A percentile compares a stretch with the other conserved stretches of the same genome.
Conservation (phyloP, 106 monocot genomes). For the Triglochin maritima region DNA sequence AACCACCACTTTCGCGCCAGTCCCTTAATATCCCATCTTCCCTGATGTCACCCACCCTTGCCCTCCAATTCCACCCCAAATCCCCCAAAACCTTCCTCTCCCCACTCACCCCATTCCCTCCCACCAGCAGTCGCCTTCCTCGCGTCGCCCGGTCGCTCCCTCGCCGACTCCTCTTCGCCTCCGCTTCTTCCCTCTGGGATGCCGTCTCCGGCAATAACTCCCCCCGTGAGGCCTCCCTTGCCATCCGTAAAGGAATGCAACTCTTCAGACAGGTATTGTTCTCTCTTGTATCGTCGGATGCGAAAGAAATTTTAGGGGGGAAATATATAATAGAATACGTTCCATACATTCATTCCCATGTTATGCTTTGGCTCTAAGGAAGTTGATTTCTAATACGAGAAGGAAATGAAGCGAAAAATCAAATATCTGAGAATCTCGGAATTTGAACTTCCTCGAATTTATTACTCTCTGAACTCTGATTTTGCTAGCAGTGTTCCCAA, state of each 20-base stretch:
- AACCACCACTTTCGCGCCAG: background rate
- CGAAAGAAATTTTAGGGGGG: no score
- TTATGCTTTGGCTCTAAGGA: background rate
- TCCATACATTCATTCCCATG: background rate
- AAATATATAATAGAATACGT: no score
- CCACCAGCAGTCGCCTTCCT: background rate
- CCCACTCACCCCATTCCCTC: background rate
- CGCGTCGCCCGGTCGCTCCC: conserved; percentile 12
- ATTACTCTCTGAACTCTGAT: no score
- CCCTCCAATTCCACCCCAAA: background rate
- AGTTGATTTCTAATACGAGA: no score
- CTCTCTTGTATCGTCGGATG: background rate
- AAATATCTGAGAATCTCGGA: no score
- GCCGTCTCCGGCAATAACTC: conserved; percentile 40
- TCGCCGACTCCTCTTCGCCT: conserved; percentile 42
- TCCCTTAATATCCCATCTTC: background rate
- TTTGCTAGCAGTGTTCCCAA: no score
- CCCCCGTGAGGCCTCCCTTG: conserved; percentile 42
- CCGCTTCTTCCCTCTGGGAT: conserved; percentile 51
- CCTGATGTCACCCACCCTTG: background rate
- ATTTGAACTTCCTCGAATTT: no score
- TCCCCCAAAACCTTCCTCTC: background rate
- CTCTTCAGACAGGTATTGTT: conserved; percentile 62
- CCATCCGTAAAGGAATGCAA: conserved; percentile 74
- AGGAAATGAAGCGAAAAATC: no score